Evolutionary conservation across 2,329 filamentous ascomycete genomes (phyloP).

Genomic region (Penicillium oxalicum): DNA sequence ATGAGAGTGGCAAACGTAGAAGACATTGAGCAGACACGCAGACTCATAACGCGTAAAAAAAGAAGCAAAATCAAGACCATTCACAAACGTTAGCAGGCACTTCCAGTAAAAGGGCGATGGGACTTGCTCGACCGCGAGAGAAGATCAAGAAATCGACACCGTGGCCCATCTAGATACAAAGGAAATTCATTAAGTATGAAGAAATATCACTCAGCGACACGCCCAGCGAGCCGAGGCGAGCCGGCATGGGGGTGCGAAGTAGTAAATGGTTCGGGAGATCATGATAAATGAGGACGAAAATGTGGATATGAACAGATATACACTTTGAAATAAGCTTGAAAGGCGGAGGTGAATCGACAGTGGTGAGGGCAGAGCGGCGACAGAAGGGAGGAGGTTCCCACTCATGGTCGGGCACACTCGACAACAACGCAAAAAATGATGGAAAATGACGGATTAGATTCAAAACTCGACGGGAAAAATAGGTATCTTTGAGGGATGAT

Average conservation of each 20-base stretch:
- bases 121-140: slow-evolving; percentile 18
- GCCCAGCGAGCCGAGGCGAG: neutral
- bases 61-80: slow-evolving; percentile 8
- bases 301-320: slow-evolving; percentile 17
- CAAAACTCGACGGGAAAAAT: slow-evolving; percentile 26
- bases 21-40: no score
- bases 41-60: slow-evolving; percentile 17
- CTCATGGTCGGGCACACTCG: no score
- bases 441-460: slow-evolving; percentile 2
- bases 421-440: neutral
- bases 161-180: slow-evolving; percentile 29
- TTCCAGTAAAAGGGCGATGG: slow-evolving; percentile 16
- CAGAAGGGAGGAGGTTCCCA: no score
- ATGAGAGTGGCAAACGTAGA: no score
- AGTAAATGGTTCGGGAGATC: no score
- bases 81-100: slow-evolving; percentile 16
- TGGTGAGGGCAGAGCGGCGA: neutral
- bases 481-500: slow-evolving; percentile 31
- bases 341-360: neutral
- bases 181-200: slow-evolving; percentile 29
- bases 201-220: slow-evolving; percentile 7
- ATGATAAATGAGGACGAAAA: neutral
- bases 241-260: no score
- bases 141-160: slow-evolving; percentile 15
- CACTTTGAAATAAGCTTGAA: slow-evolving; percentile 8